Evolutionary conservation across 306 rosid species (phyloP).

Genomic region (Prosopis cineraria): DNA sequence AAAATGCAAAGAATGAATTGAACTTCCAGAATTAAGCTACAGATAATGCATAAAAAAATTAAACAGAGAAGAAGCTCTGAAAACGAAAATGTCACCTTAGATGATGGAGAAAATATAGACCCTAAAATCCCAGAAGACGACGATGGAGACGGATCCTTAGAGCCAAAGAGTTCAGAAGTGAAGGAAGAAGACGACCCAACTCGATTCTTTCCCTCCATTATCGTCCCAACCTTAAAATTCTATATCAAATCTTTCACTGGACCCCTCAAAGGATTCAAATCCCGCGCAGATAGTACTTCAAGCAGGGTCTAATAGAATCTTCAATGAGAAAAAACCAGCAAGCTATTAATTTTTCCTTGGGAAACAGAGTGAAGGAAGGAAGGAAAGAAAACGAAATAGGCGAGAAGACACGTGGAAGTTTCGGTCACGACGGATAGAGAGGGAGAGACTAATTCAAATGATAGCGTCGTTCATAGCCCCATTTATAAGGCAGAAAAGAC

Average conservation of each 20-base stretch:
- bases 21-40: neutral
- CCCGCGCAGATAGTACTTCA: conserved; percentile 9
- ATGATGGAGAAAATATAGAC: conserved; percentile 51
- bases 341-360: neutral
- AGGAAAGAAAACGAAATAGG: neutral
- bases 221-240: conserved; percentile 3
- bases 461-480: conserved; percentile 42
- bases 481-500: conserved; percentile 50
- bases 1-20: neutral
- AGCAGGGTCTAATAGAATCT: conserved; percentile 39
- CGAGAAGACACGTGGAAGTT: conserved; percentile 53
- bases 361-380: conserved; percentile 24
- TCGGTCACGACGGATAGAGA: neutral
- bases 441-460: conserved; percentile 15
- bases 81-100: conserved; percentile 47
- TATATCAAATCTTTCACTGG: conserved; percentile 1
- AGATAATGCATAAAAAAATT: neutral
- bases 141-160: conserved; percentile 47
- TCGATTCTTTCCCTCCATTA: conserved; percentile 70
- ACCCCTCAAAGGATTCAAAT: neutral
- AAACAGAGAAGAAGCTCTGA: neutral
- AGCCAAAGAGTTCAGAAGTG: conserved; percentile 62
- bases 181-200: conserved; percentile 52
- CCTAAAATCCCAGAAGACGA: conserved; percentile 62
- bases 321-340: conserved; percentile 24